Base-by-base conservation (phyloP, 805 yeast genomes). In the Teunomyces aglyptinius region DNA sequence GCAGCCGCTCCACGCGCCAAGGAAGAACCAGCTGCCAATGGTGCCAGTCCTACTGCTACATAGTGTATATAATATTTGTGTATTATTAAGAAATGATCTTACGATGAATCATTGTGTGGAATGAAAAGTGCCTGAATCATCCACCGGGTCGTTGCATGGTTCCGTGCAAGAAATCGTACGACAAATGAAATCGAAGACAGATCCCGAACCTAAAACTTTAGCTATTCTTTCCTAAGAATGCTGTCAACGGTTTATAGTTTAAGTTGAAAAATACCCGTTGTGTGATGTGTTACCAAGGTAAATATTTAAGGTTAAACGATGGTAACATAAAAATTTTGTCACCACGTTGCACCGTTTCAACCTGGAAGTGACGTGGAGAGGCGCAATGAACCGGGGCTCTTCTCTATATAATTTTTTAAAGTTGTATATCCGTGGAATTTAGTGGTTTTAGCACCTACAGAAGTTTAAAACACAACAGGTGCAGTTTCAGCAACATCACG, bases 11-110 rank as follows among this genome's bases (percentile, higher is more conserved):
- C 39, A 6, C 39, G 39, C 16, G 38, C 38, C 15, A 36, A 36
- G 6, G 39, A 36, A 7, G 39, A 36, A 11, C 28, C 39, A 10
- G 27, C 13, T 8, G 19, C 12, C 18, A 36, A 28, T 20, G 45
- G 38, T 22, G 18, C 38, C 16, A 43, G 41, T 13, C 45, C 45
- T 7, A 35, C 41, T 12, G 22, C 45, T 24, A 43, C 38, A 19
- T 43, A 35, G 34, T 18, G 20, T 22, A 20, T 20, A 19, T 29
- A 15, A 38, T 29, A 31, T 31, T 31, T 31, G 10, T 31, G 33
- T 31, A 31, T 31, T 31, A 13, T 31, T 13, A 31, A 31, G 33
- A 31, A 31, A 31, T 31, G 33, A 31, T 31, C 33, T 31, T 31
- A 31, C 33, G 33, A 31, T 31, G 33, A 15, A 31, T 15, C 16